These are phyloP conservation scores for Lasiodiplodia gonubiensis DNA, from an alignment of 2,329 filamentous ascomycete species.

Conservation along the genomic window DNA sequence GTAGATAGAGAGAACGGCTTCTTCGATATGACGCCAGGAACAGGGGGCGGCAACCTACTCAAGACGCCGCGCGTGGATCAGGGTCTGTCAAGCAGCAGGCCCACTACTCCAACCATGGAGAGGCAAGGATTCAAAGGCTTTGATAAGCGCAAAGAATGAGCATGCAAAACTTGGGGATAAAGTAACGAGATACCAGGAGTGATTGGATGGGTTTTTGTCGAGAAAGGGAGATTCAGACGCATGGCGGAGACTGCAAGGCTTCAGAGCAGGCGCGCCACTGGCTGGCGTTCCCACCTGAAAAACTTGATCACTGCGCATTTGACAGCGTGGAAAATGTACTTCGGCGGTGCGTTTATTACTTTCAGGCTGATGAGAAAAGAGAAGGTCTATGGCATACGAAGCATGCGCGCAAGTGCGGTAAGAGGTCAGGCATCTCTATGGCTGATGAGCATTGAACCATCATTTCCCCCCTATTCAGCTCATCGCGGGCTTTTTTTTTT, in stretches of 20 bases:
- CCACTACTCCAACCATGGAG: constrained; percentile 35
- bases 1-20: constrained; percentile 53
- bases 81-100: constrained; percentile 32
- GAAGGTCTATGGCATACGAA: not conserved
- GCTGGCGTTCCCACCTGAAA: constrained; percentile 1
- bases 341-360: not conserved
- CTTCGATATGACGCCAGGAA: constrained; percentile 31
- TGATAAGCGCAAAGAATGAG: constrained; percentile 28
- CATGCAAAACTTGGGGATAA: not conserved
- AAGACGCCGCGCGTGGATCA: constrained; percentile 18
- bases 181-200: constrained; percentile 2
- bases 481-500: not conserved
- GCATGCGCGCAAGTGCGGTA: constrained; percentile 11
- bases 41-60: constrained; percentile 3
- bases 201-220: not conserved
- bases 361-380: not conserved
- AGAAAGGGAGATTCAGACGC: not conserved
- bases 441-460: not conserved
- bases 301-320: not conserved
- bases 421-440: constrained; percentile 4
- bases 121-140: constrained; percentile 22
- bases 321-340: not conserved
- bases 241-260: not conserved
- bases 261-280: constrained; percentile 16
- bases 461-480: not conserved